phyloP scores from a whole-genome alignment of 116 monocot genomes.

The Thalassia testudinum region DNA sequence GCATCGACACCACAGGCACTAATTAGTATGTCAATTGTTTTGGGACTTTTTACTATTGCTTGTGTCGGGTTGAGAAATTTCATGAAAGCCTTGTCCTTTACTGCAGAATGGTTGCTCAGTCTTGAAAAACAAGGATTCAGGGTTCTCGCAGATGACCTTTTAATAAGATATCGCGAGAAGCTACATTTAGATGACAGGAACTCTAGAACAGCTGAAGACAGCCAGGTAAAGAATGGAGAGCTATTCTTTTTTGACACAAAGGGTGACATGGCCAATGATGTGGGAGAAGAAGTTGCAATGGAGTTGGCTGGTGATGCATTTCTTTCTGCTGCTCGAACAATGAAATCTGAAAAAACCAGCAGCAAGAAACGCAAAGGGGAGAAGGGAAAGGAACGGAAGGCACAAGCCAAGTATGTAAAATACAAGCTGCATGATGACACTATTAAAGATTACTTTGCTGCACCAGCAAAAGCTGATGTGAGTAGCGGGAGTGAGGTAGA shows the following conservation, averaged over 20 bases:
- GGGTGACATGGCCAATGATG: constrained; percentile 6
- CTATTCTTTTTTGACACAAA: constrained; percentile 58
- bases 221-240: constrained; percentile 17
- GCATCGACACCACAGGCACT: constrained; percentile 52
- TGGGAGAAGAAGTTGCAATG: constrained; percentile 27
- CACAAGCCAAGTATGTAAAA: constrained; percentile 28
- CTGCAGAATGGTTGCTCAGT: constrained; percentile 48
- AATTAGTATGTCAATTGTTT: constrained; percentile 37
- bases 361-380: constrained; percentile 42
- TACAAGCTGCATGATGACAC: constrained; percentile 27
- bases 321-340: constrained; percentile 46
- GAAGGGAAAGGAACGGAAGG: constrained; percentile 8
- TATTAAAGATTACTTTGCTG: constrained; percentile 13
- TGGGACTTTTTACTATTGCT: constrained; percentile 1
- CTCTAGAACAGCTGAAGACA: constrained; percentile 5
- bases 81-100: too few species aligned
- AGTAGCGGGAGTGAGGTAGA: constrained; percentile 72
- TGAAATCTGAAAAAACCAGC: constrained; percentile 22
- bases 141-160: constrained; percentile 31
- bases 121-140: constrained; percentile 42
- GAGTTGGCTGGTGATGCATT: constrained; percentile 37
- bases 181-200: constrained; percentile 25
- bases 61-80: background rate
- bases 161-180: constrained; percentile 11
- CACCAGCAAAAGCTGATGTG: constrained; percentile 5